phyloP scores from a whole-genome alignment of 148 eudicot species.

The Hydrangea macrophylla region DNA sequence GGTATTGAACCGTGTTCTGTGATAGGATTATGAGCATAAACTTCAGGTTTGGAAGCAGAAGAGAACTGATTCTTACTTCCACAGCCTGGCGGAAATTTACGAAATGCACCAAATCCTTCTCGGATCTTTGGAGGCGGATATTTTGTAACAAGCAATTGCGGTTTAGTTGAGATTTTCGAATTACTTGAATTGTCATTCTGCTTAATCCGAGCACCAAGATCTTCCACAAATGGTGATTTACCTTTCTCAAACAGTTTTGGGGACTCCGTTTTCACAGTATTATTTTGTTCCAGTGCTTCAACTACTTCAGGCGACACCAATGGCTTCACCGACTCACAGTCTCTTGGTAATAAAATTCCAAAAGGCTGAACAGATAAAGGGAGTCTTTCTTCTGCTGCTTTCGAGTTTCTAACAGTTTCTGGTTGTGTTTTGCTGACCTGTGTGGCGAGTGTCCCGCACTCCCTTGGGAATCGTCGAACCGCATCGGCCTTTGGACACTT shows the following conservation, averaged over 20 bases:
- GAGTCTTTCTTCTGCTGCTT: neutral
- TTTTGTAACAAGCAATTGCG: neutral
- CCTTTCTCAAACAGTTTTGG: neutral
- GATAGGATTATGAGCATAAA: too few relatives aligned
- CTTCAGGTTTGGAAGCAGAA: neutral
- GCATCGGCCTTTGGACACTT: slow-evolving; percentile 7
- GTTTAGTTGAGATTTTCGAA: neutral
- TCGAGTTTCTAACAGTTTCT: neutral
- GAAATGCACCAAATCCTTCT: slow-evolving; percentile 1
- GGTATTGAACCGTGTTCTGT: too few relatives aligned
- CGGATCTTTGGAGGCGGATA: slow-evolving; percentile 14
- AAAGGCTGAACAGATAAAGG: neutral
- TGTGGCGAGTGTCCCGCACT: neutral
- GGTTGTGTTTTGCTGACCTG: neutral
- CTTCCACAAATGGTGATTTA: neutral
- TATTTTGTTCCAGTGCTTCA: neutral
- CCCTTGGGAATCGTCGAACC: neutral
- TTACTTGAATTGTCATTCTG: neutral
- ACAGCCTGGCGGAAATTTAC: neutral
- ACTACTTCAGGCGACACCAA: neutral
- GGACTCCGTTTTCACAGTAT: too few relatives aligned
- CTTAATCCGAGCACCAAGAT: neutral
- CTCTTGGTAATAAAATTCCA: neutral
- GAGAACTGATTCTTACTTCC: slow-evolving; percentile 3
- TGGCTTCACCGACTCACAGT: neutral